Evolutionary conservation across 2,329 filamentous ascomycete species (phyloP), one percentile per base, ranked within the genome.

Genomic region (Phoma sp.): DNA sequence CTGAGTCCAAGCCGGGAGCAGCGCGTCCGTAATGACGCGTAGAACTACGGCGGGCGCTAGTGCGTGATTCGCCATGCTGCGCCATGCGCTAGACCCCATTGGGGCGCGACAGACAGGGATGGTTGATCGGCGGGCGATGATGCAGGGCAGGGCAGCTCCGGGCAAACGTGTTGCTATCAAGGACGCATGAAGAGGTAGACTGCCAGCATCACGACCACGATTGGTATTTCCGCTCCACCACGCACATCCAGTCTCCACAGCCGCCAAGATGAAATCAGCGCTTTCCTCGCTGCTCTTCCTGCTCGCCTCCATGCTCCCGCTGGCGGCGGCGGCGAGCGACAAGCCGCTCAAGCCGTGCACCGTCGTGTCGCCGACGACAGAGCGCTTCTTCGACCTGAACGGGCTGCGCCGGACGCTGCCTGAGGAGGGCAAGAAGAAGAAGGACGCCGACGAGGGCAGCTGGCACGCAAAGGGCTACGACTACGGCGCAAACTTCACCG

Each of bases 401-500:
- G 77, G 81, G 7, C 80, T 88, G 60, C 81, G 80, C 27, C 73
- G 86, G 47, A 76, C 75, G 33, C 80, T 81, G 31, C 81, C 83
- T 12, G 70, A 70, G 9, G 66, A 60, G 7, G 62, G 76, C 53
- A 69, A 75, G 36, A 78, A 78, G 57, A 70, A 71, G 24, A 81
- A 88, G 64, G 81, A 83, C 21, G 81, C 79, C 12, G 84, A 87
- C 36, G 81, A 81, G 50, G 80, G 84, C 57, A 88, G 81, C 69
- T 84, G 83, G 79, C 82, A 85, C 60, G 86, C 88, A 7, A 84
- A 84, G 55, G 91, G 91, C 31, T 89, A 87, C 73, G 91, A 94
- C 75, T 91, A 92, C 64, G 86, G 85, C 60, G 85, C 86, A 61
- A 94, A 94, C 78, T 95, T 95, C 69, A 94, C 90, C 2, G 72